Conservation (phyloP, 192 early-diverging fungal genomes). For the Backusella sp. region DNA sequence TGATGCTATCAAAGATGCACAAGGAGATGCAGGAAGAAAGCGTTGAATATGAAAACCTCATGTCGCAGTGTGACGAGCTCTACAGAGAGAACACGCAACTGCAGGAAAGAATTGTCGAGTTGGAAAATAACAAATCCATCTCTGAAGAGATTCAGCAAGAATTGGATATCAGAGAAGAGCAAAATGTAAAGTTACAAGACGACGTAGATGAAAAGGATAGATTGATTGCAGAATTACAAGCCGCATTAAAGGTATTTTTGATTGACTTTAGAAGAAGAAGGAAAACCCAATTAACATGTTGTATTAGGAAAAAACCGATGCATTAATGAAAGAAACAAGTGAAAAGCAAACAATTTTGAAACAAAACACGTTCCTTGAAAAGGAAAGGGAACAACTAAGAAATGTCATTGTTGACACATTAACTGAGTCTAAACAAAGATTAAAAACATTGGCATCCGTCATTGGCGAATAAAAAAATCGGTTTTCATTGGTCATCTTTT, state of each 20-base stretch:
- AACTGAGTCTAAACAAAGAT: not conserved
- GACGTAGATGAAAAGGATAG: not conserved
- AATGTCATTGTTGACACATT: conserved; percentile 2
- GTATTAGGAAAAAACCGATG: not conserved
- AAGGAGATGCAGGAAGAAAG: conserved; percentile 6
- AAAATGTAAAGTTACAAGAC: not conserved
- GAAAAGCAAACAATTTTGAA: not conserved
- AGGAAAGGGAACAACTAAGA: not conserved
- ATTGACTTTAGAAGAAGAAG: not conserved
- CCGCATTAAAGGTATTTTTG: conserved; percentile 3
- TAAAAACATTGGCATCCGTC: not conserved
- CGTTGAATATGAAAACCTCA: not conserved
- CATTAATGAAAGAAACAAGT: not conserved
- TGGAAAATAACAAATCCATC: conserved; percentile 1
- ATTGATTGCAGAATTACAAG: not conserved
- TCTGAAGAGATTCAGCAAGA: conserved; percentile 8
- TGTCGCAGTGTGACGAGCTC: conserved; percentile 6
- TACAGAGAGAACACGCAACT: conserved; percentile 7
- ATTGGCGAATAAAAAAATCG: not conserved
- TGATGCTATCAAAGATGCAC: conserved; percentile 11
- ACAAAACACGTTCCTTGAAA: not conserved
- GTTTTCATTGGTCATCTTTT: not conserved
- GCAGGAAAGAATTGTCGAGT: not conserved
- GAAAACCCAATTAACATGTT: not conserved
- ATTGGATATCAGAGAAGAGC: not conserved